Base-by-base conservation (phyloP, 2,329 filamentous ascomycete species). In the Calonectria pseudoturangicola region DNA sequence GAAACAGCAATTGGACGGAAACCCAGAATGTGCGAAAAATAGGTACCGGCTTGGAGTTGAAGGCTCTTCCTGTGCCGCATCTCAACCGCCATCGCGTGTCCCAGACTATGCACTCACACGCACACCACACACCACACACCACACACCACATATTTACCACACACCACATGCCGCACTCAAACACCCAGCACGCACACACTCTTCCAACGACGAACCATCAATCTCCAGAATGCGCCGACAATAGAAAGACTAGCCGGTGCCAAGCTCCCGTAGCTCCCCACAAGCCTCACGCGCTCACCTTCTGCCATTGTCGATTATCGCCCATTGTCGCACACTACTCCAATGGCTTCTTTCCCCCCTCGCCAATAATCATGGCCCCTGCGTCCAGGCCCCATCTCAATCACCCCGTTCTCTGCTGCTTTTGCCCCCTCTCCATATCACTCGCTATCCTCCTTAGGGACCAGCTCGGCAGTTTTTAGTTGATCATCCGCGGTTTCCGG, bases 401-500 rank as follows among this genome's bases (percentile, higher is more conserved):
- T 50, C 41, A 30, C 28, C 43, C 58, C 47, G n/a, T 60, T 56
- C 73, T 65, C 65, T 66, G 47, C 43, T 54, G 48, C n/a, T 36
- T 30, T 62, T 62, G 8, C 50, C 50, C 47, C 60, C 54, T 64
- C 51, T 60, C 68, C 65, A 62, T 77, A 71, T 62, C n/a, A 48
- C 64, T 71, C 63, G 64, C 45, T 71, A 50, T 43, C 21, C 48
- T 66, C 30, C 48, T 48, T 64, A 71, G 67, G 72, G 70, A 72
- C 27, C 27, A 45, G 41, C 50, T 65, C 73, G 60, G 72, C 68
- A 75, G 41, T 71, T 60, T 77, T 72, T 66, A 68, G 73, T 70
- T 73, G 73, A 77, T 78, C 71, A 75, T 76, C 74, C 72, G 74
- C 65, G 47, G 47, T 76, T 71, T 77, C 74, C 74, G 68, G 56